These are phyloP conservation scores for Apocynum venetum DNA, from an alignment of 257 asterid species.

Conservation along the genomic window DNA sequence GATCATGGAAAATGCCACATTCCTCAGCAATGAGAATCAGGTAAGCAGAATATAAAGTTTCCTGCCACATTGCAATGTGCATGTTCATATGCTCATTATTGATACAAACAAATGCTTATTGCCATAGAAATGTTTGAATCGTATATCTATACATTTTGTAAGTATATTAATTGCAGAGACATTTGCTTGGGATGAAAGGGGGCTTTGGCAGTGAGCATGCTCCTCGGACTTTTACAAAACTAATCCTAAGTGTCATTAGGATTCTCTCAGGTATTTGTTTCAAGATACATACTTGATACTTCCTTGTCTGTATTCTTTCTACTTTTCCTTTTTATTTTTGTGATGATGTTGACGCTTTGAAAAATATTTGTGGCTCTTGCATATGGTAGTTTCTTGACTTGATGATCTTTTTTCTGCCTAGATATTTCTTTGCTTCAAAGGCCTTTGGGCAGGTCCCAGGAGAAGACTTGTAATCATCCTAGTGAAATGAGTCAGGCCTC, in stretches of 20 bases:
- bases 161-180: constrained; percentile 44
- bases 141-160: not conserved
- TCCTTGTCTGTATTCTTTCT: not conserved
- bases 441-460: constrained; percentile 25
- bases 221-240: constrained; percentile 61
- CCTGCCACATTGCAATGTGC: not conserved
- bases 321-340: not conserved
- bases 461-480: constrained; percentile 28
- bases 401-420: constrained; percentile 17
- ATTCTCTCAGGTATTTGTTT: constrained; percentile 62
- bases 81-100: not conserved
- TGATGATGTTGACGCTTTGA: constrained; percentile 5
- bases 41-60: constrained; percentile 22
- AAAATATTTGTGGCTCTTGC: not conserved
- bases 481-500: constrained; percentile 24
- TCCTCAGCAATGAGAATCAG: constrained; percentile 72
- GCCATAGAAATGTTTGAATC: not conserved
- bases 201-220: constrained; percentile 44
- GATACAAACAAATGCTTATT: not conserved
- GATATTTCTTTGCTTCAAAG: constrained; percentile 44
- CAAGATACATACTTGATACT: not conserved
- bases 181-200: constrained; percentile 78
- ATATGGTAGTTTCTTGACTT: constrained; percentile 2
- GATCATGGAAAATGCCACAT: constrained; percentile 79
- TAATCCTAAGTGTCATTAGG: constrained; percentile 56